Evolutionary conservation across 805 yeast species (phyloP).

Genomic region (Yarrowia bubula): DNA sequence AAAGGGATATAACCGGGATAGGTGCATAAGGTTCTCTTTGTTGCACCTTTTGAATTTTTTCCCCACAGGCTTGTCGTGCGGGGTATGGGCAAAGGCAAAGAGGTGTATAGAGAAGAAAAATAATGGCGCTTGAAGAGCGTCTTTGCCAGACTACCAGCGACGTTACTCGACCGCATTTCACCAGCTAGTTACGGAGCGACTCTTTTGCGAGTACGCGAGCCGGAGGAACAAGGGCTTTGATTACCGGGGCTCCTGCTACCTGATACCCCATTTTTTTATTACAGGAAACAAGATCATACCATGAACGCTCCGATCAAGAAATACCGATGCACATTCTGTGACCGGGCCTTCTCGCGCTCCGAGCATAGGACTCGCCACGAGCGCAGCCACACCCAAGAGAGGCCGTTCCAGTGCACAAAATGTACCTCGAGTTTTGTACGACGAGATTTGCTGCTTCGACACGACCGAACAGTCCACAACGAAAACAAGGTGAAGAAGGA

Average conservation of each 20-base stretch:
- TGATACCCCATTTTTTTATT: slow-evolving; percentile 2
- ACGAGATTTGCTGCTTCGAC: slow-evolving; percentile 72
- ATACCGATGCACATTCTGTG: slow-evolving; percentile 76
- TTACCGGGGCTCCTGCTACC: background rate
- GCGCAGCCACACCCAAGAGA: slow-evolving; percentile 73
- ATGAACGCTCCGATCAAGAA: slow-evolving; percentile 45
- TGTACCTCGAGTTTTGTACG: slow-evolving; percentile 75
- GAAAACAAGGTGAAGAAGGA: slow-evolving; percentile 18
- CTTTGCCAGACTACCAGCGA: slow-evolving; percentile 17
- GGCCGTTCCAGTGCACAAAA: slow-evolving; percentile 71
- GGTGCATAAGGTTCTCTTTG: slow-evolving; percentile 13
- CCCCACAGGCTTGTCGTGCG: slow-evolving; percentile 27
- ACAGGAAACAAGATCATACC: background rate
- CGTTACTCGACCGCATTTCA: background rate
- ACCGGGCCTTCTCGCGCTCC: slow-evolving; percentile 73
- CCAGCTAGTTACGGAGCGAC: slow-evolving; percentile 8
- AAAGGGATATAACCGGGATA: slow-evolving; percentile 18
- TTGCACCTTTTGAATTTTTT: background rate
- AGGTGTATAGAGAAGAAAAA: background rate
- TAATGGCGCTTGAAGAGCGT: background rate
- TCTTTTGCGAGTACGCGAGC: slow-evolving; percentile 5
- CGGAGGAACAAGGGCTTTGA: background rate
- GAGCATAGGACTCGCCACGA: slow-evolving; percentile 80
- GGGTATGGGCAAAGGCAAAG: slow-evolving; percentile 17
- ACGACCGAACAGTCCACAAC: slow-evolving; percentile 72